Conservation (phyloP, 2,329 filamentous ascomycete species). For the Hymenoscyphus infarciens region DNA sequence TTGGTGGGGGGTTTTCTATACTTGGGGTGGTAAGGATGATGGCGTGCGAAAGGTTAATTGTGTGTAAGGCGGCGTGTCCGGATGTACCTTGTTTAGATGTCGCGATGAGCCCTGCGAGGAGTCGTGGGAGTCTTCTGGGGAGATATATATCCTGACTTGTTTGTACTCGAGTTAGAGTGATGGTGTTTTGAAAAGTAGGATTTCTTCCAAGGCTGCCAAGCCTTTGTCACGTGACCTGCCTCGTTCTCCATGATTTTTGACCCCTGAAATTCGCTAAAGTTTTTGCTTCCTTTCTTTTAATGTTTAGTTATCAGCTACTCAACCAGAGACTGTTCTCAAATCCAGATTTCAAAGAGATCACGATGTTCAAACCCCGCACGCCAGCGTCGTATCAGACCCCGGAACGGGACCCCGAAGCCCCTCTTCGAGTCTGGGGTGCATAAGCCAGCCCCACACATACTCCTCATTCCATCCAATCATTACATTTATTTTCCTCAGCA, state of each 20-base stretch:
- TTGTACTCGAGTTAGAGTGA: too few species aligned
- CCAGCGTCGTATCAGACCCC: constrained; percentile 1
- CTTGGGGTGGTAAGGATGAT: neutral
- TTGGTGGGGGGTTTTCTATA: neutral
- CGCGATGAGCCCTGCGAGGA: too few species aligned
- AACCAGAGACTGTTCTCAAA: neutral
- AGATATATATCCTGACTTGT: too few species aligned
- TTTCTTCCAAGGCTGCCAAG: too few species aligned
- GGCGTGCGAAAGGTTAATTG: neutral
- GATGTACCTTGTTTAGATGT: neutral
- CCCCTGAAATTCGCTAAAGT: too few species aligned
- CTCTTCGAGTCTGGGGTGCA: constrained; percentile 5
- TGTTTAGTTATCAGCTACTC: neutral
- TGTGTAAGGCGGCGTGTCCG: neutral
- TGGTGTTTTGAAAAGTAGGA: too few species aligned
- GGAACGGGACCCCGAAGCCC: constrained; percentile 3
- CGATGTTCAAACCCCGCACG: neutral
- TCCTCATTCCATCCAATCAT: neutral
- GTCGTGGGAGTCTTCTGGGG: too few species aligned
- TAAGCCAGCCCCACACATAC: neutral
- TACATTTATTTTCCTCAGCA: neutral
- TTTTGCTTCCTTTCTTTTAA: neutral
- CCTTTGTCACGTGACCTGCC: too few species aligned
- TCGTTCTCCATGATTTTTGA: too few species aligned
- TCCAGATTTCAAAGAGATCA: neutral